phyloP scores from a whole-genome alignment of 768 basidiomycete species.

The Hygrocybe punicea region DNA sequence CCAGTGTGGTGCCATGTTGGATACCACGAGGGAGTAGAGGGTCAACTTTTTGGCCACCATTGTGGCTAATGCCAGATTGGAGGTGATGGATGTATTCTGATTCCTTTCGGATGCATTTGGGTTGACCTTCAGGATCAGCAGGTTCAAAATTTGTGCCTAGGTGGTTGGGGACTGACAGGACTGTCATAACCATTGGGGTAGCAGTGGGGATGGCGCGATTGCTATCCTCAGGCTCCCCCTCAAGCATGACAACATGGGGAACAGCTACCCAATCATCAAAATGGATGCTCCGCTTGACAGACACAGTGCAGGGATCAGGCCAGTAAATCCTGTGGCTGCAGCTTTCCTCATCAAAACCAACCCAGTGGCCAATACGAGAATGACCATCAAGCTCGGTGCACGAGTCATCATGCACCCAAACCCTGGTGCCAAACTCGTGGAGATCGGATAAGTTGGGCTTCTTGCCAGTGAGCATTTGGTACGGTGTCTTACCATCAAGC shows the following conservation, averaged over 20 bases:
- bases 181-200: background rate
- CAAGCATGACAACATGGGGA: background rate
- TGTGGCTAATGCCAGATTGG: background rate
- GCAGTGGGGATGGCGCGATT: too few relatives aligned
- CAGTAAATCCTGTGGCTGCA: conserved; percentile 18
- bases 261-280: background rate
- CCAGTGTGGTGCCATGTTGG: too few relatives aligned
- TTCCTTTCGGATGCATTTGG: background rate
- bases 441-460: conserved; percentile 27
- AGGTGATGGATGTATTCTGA: background rate
- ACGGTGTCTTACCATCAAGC: conserved; percentile 22
- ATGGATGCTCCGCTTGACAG: conserved; percentile 17
- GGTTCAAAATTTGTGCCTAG: background rate
- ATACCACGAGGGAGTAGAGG: too few relatives aligned
- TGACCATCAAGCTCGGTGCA: background rate
- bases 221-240: background rate
- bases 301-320: conserved; percentile 18
- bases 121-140: background rate
- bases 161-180: background rate
- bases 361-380: too few relatives aligned
- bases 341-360: background rate
- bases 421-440: conserved; percentile 21
- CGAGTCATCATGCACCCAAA: background rate
- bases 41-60: background rate
- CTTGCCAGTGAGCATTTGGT: conserved; percentile 14